These are phyloP conservation scores for Nicotiana attenuata DNA, from an alignment of 257 asterid species.

Conservation along the genomic window DNA sequence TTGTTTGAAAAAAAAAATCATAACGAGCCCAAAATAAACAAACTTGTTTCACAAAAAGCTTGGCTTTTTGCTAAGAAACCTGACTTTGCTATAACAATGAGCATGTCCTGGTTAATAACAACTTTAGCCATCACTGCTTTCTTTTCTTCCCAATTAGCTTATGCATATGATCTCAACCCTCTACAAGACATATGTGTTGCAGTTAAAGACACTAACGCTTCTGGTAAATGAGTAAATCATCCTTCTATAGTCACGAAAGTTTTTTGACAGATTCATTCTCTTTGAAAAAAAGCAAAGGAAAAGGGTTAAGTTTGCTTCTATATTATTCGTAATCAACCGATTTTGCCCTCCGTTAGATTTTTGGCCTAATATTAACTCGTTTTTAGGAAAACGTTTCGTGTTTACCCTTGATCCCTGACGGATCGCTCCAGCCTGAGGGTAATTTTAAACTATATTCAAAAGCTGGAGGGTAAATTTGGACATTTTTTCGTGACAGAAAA, in stretches of 20 bases:
- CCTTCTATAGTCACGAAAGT: not conserved
- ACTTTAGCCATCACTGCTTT: not conserved
- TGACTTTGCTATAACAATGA: not conserved
- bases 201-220: not conserved
- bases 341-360: too few relatives aligned
- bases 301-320: too few relatives aligned
- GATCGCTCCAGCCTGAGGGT: too few relatives aligned
- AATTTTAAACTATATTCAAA: too few relatives aligned
- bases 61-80: not conserved
- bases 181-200: conserved; percentile 5
- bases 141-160: not conserved
- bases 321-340: too few relatives aligned
- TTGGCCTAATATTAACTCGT: too few relatives aligned
- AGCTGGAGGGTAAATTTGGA: too few relatives aligned
- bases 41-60: not conserved
- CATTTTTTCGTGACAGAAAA: too few relatives aligned
- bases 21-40: not conserved
- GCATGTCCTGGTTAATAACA: not conserved
- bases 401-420: too few relatives aligned
- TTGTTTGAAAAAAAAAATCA: not conserved
- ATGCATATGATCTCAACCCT: not conserved
- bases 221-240: not conserved
- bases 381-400: too few relatives aligned
- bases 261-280: too few relatives aligned
- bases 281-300: too few relatives aligned